Conservation (phyloP, 2,329 filamentous ascomycete species). For the Xylariaceae sp. region DNA sequence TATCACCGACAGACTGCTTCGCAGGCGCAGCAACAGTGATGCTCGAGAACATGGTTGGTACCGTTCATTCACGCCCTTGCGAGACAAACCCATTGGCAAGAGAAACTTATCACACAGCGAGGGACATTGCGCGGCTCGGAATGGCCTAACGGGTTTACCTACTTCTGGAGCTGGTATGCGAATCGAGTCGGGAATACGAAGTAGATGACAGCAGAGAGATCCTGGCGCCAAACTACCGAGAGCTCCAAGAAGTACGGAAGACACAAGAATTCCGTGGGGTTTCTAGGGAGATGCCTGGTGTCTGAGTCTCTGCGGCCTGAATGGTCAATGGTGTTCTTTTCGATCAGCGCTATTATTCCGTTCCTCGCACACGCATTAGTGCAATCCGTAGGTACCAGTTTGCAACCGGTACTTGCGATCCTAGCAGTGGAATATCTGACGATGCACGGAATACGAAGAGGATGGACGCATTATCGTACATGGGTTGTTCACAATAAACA, state of each 20-base stretch:
- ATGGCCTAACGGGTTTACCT: background rate
- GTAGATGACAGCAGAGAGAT: background rate
- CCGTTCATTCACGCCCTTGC: conserved; percentile 25
- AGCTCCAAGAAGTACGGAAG: background rate
- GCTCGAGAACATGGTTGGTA: conserved; percentile 51
- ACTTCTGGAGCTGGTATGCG: background rate
- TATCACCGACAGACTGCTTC: conserved; percentile 93
- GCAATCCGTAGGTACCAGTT: background rate
- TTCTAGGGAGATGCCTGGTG: background rate
- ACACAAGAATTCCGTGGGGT: background rate
- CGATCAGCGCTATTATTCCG: background rate
- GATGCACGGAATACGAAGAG: no score
- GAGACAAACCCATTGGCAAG: conserved; percentile 30
- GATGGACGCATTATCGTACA: no score
- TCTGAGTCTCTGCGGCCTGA: background rate
- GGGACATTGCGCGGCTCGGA: conserved; percentile 26
- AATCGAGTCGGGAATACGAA: background rate
- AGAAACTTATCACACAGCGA: conserved; percentile 21
- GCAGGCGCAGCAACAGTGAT: conserved; percentile 70
- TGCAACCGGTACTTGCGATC: no score
- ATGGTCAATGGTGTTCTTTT: conserved; percentile 4
- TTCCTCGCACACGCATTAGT: background rate
- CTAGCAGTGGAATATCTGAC: no score
- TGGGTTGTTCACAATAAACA: no score
- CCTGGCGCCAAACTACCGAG: background rate